Base-by-base conservation (phyloP, 2,329 filamentous ascomycete genomes). In the Stagonosporopsis tanaceti region DNA sequence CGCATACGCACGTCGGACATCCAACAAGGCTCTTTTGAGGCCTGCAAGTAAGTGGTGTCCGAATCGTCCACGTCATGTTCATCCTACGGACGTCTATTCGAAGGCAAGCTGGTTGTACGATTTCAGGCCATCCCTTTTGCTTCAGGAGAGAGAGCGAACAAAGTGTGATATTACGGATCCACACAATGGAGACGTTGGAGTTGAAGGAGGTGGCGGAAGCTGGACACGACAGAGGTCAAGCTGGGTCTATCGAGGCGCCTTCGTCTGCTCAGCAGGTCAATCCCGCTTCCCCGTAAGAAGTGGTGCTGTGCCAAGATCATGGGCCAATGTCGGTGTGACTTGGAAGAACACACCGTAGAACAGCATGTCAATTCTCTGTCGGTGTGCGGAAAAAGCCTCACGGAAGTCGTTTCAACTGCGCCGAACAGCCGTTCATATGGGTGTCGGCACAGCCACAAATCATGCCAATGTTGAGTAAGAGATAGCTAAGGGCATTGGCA, bases 401-500 rank as follows among this genome's bases (percentile, higher is more conserved):
- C 37, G 37, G 47, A 30, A 48, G 40, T 39, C 6, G 41, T 56
- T 58, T 53, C 34, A 53, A 58, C 50, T 56, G 47, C 53, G 55
- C 57, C 50, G 51, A 60, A 62, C 60, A 60, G 44, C 51, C 62
- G 53, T 61, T 57, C 51, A 48, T 44, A 25, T 47, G 39, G 42
- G 22, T 46, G 30, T 46, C 48, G 47, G 42, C 47, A 52, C 50
- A 50, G 59, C 53, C 38, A 48, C 50, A 45, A 12, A 38, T 38
- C 8, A 32, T 57, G 47, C 47, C 47, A 52, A 52, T 42, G 27
- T 24, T 28, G 15, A 25, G 15, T 3, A 42, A 24, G 40, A 25
- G 27, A 14, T 22, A 44, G 52, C 52, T 44, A 50, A 57, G 47
- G 47, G 4, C 37, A 11, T 22, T 37, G 15, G 28, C 47, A 37